phyloP scores from a whole-genome alignment of 2,329 filamentous ascomycete genomes.

The Calonectria ilicicola region DNA sequence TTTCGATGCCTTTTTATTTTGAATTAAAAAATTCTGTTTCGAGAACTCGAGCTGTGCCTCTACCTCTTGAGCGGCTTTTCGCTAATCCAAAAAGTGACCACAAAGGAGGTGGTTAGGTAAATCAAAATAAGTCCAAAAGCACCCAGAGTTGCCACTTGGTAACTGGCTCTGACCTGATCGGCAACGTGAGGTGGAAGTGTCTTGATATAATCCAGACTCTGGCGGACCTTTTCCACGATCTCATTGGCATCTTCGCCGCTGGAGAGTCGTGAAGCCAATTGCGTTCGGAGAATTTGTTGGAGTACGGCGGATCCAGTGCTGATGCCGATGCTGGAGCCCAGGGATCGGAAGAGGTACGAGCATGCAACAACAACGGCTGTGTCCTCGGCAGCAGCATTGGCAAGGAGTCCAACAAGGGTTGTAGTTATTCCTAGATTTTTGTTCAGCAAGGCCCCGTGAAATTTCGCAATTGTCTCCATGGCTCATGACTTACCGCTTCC shows the following conservation, averaged over 20 bases:
- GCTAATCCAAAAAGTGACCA: conserved; percentile 62
- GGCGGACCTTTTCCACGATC: conserved; percentile 76
- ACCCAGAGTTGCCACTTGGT: conserved; percentile 61
- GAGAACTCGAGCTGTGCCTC: background rate
- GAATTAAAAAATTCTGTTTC: too few species aligned
- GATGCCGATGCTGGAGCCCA: conserved; percentile 82
- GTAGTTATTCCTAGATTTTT: conserved; percentile 71
- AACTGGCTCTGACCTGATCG: conserved; percentile 73
- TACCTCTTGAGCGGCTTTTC: conserved; percentile 65
- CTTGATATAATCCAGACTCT: conserved; percentile 77
- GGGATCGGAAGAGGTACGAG: conserved; percentile 83
- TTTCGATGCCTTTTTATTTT: background rate
- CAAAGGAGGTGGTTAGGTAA: conserved; percentile 53
- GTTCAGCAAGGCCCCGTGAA: background rate
- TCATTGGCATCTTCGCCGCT: conserved; percentile 69
- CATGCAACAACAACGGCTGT: conserved; percentile 83
- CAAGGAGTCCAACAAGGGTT: conserved; percentile 77
- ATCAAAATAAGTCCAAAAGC: conserved; percentile 54
- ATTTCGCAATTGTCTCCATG: background rate
- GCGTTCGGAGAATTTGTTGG: conserved; percentile 73
- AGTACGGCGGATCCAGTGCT: conserved; percentile 79
- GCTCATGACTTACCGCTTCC: conserved; percentile 49
- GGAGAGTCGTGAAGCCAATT: conserved; percentile 65
- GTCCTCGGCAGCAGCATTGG: conserved; percentile 75
- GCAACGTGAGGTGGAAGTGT: conserved; percentile 71